Conservation (phyloP, 2,329 filamentous ascomycete species). For the Lecanicillium sp. region DNA sequence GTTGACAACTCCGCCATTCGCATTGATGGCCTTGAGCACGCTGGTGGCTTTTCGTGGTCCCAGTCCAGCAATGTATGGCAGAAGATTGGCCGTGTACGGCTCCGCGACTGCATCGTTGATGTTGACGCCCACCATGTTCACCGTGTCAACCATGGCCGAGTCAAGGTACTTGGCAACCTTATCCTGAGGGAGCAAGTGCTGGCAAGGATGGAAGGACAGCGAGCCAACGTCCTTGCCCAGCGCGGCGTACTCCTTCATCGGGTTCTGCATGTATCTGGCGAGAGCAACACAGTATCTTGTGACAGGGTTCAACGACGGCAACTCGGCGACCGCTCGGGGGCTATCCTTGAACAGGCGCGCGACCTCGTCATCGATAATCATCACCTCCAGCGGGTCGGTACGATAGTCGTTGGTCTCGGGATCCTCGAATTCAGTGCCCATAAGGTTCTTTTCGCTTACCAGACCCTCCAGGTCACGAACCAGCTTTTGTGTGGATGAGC, state of each 20-base stretch:
- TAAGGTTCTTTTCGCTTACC: slow-evolving; percentile 68
- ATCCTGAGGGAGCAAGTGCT: slow-evolving; percentile 80
- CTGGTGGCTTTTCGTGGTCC: slow-evolving; percentile 87
- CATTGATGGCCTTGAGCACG: slow-evolving; percentile 68
- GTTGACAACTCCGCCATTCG: slow-evolving; percentile 78
- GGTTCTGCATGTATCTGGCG: slow-evolving; percentile 88
- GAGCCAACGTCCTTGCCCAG: slow-evolving; percentile 83
- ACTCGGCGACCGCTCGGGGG: slow-evolving; percentile 67
- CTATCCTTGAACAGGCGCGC: slow-evolving; percentile 95
- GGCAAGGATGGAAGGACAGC: slow-evolving; percentile 81
- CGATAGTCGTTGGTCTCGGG: slow-evolving; percentile 66
- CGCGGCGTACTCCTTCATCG: slow-evolving; percentile 92
- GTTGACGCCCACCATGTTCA: slow-evolving; percentile 92
- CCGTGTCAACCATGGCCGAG: slow-evolving; percentile 97
- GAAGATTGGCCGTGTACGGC: slow-evolving; percentile 72
- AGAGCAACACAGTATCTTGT: slow-evolving; percentile 85
- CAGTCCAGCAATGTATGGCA: slow-evolving; percentile 86
- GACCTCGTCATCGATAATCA: slow-evolving; percentile 93
- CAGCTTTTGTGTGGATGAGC: slow-evolving; percentile 76
- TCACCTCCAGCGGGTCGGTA: slow-evolving; percentile 74
- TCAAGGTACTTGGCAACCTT: slow-evolving; percentile 82
- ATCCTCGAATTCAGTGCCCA: slow-evolving; percentile 76
- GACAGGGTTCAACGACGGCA: slow-evolving; percentile 70
- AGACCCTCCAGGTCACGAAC: slow-evolving; percentile 75
- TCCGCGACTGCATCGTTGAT: slow-evolving; percentile 87